Evolutionary conservation across 192 early-diverging fungal species (phyloP), one percentile per base, ranked within the genome.

Genomic region (Geranomyces michiganensis): DNA sequence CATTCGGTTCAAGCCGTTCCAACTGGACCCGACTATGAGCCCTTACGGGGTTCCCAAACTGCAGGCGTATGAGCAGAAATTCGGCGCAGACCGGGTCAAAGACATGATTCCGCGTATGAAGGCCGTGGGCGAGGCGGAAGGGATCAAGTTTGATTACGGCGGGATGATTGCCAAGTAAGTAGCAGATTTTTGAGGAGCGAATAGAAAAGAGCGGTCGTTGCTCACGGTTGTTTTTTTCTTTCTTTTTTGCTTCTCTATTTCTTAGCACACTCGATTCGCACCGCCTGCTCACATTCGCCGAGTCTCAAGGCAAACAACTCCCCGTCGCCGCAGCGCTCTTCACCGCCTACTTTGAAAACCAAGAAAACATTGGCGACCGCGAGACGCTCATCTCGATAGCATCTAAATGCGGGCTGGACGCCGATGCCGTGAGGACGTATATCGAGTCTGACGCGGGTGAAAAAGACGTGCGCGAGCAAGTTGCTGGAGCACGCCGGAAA

Each of bases 331-430:
- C 88, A 14, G 79, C 84, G 59, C 62, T 94, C 41, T 84, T 91
- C 31, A 70, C 78, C 27, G 72, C 85, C 9, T 94, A 93, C 69
- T 91, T 90, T 82, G 93, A 94, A 78, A 60, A 86, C 29, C 82
- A 85, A 56, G 75, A 88, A 73, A 88, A 90, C 72, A 81, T 92
- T 58, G 84, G 83, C 48, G 88, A 90, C 44, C 45, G 67, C n/a
- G 72, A 87, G 0, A 82, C 85, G 0, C 71, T 94, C 36, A 78
- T 84, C 17, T 79, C 68, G 3, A 83, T 79, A 8, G 91, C 88
- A 5, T 83, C 66, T 22, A 81, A 81, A 41, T 88, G 78, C 17
- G 92, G 90, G 0, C 70, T 92, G 55, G 82, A 92, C 56, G 46
- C 70, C 24, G 70, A 64, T 8, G 70, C 85, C 56, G 81, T 81